Conservation (phyloP, 1,284 basidiomycete species). For the Pisolithus thermaeus region DNA sequence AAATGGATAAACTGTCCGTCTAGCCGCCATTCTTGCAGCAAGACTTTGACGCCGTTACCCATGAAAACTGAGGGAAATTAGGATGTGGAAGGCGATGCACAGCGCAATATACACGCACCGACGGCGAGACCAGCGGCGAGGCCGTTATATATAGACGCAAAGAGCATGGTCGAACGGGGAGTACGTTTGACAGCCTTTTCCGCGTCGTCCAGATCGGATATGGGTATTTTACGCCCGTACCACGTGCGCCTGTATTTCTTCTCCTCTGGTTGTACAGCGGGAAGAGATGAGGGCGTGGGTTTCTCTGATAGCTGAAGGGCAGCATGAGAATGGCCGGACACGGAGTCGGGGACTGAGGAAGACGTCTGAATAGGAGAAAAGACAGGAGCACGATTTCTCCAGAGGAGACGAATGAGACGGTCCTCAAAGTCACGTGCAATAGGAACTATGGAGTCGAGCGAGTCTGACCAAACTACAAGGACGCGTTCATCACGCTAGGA, state of each 20-base stretch:
- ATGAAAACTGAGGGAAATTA: conserved; percentile 50
- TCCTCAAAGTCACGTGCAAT: conserved; percentile 73
- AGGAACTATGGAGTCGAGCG: conserved; percentile 65
- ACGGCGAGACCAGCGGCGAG: conserved; percentile 58
- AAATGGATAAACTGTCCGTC: conserved; percentile 64
- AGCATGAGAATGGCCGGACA: conserved; percentile 22
- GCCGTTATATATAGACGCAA: conserved; percentile 74
- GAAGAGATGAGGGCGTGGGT: neutral
- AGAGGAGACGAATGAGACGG: conserved; percentile 73
- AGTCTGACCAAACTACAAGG: conserved; percentile 75
- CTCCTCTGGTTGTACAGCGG: neutral
- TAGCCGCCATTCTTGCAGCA: conserved; percentile 63
- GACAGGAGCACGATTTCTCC: conserved; percentile 40
- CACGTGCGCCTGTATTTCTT: conserved; percentile 25
- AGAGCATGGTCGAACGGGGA: conserved; percentile 55
- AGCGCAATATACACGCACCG: conserved; percentile 39
- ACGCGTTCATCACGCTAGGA: conserved; percentile 66
- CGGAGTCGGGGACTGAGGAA: conserved; percentile 21
- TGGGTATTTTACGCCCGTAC: conserved; percentile 26
- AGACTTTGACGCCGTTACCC: conserved; percentile 47
- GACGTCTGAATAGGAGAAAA: conserved; percentile 13
- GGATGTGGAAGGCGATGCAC: conserved; percentile 7
- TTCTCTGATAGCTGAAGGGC: conserved; percentile 16
- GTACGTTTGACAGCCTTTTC: conserved; percentile 42
- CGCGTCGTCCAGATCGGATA: conserved; percentile 32